Conservation (phyloP, 2,329 filamentous ascomycete genomes). For the Beauveria asiatica region DNA sequence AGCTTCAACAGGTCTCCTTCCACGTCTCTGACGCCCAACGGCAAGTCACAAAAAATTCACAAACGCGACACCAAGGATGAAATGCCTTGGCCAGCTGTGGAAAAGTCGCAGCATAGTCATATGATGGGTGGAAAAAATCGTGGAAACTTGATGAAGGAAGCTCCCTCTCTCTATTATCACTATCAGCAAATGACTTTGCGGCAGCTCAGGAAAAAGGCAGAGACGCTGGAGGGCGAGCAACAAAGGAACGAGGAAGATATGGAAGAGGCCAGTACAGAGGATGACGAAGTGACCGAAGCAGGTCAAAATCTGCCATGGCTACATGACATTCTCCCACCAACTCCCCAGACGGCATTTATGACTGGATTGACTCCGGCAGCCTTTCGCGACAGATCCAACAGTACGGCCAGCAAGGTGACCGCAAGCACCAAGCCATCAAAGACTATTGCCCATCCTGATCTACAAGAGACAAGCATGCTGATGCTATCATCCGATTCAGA, state of each 20-base stretch:
- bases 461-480: constrained; percentile 7
- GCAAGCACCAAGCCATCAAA: neutral
- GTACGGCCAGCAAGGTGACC: constrained; percentile 1
- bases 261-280: neutral
- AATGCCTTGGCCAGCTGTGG: constrained; percentile 17
- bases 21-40: constrained; percentile 26
- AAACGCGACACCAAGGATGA: constrained; percentile 31
- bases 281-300: constrained; percentile 10
- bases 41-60: constrained; percentile 21
- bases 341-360: neutral
- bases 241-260: constrained; percentile 11
- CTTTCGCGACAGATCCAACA: neutral
- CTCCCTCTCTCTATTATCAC: constrained; percentile 47
- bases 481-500: constrained; percentile 8
- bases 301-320: constrained; percentile 8
- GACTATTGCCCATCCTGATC: neutral
- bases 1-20: constrained; percentile 35
- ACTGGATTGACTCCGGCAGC: neutral
- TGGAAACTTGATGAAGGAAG: constrained; percentile 25
- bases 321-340: neutral
- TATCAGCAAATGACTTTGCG: constrained; percentile 49
- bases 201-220: constrained; percentile 26
- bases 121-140: constrained; percentile 19
- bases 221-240: constrained; percentile 14
- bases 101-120: constrained; percentile 17